A percentile compares a stretch with the other conserved stretches of the same genome.
phyloP scores from a whole-genome alignment of 2,329 filamentous ascomycete genomes.

The Geosmithia morbida region DNA sequence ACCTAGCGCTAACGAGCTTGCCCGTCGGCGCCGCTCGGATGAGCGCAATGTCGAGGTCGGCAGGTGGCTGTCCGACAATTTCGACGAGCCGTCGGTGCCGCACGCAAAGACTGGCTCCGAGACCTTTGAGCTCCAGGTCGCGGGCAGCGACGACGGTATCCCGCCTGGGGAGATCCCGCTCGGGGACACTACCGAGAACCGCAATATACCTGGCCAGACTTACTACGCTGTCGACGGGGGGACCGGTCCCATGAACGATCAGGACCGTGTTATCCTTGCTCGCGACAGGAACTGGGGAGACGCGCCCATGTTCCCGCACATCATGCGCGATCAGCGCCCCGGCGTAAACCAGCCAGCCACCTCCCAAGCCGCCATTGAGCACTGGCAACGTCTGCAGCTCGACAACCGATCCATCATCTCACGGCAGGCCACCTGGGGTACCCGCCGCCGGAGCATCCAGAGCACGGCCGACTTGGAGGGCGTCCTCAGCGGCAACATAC shows the following conservation, averaged over 20 bases:
- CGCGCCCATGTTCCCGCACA: slow-evolving; percentile 29
- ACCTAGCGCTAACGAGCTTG: slow-evolving; percentile 33
- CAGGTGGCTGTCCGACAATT: slow-evolving; percentile 29
- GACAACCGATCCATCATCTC: slow-evolving; percentile 46
- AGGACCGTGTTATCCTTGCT: slow-evolving; percentile 35
- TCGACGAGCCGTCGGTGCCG: slow-evolving; percentile 12
- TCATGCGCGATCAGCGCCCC: slow-evolving; percentile 16
- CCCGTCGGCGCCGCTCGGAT: slow-evolving; percentile 21
- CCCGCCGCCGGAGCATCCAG: slow-evolving; percentile 49
- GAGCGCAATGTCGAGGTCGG: slow-evolving; percentile 35
- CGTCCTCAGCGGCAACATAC: slow-evolving; percentile 42
- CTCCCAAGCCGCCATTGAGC: slow-evolving; percentile 38
- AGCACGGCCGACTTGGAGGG: slow-evolving; percentile 42
- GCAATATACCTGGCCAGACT: slow-evolving; percentile 29
- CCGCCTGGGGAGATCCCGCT: slow-evolving; percentile 30
- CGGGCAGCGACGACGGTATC: slow-evolving; percentile 26
- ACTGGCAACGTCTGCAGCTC: slow-evolving; percentile 33
- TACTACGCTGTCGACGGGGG: slow-evolving; percentile 28
- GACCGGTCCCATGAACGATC: slow-evolving; percentile 22
- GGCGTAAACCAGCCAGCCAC: slow-evolving; percentile 29
- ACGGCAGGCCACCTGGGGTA: slow-evolving; percentile 55
- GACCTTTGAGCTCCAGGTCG: slow-evolving; percentile 7
- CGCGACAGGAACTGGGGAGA: slow-evolving; percentile 33
- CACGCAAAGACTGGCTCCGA: slow-evolving; percentile 9
- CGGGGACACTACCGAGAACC: slow-evolving; percentile 34